Conservation (phyloP, 768 basidiomycete species). For the Amanita fuliginea region DNA sequence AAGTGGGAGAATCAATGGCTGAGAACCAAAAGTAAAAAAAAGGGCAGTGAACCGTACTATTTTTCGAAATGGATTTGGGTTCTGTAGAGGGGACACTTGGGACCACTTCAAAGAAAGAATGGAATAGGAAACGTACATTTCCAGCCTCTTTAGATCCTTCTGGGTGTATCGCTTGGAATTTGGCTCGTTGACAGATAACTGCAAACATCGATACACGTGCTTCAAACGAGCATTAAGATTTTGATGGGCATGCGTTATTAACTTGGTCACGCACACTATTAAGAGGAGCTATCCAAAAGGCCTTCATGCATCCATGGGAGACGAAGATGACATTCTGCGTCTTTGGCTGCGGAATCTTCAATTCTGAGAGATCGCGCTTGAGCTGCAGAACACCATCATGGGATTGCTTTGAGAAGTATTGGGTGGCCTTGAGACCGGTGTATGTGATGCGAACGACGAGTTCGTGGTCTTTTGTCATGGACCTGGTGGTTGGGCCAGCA, state of each 20-base stretch:
- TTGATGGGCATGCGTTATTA: background rate
- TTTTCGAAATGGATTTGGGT: background rate
- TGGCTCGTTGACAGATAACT: background rate
- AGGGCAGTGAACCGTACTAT: background rate
- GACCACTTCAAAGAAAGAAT: background rate
- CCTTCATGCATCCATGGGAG: slow-evolving; percentile 2
- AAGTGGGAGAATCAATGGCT: background rate
- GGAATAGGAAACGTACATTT: background rate
- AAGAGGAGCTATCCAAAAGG: slow-evolving; percentile 1
- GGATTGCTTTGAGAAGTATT: slow-evolving; percentile 1
- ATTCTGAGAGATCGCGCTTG: background rate
- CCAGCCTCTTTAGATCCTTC: background rate
- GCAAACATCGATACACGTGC: background rate
- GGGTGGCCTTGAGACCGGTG: slow-evolving; percentile 1
- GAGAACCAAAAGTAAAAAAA: background rate
- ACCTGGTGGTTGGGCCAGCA: background rate
- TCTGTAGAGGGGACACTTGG: background rate
- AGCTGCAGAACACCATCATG: background rate
- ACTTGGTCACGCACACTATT: background rate
- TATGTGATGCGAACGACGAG: background rate
- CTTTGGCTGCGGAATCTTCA: background rate
- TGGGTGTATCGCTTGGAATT: background rate
- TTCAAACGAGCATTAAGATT: background rate
- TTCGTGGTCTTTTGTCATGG: background rate
- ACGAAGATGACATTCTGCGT: background rate